Percentiles rank a stretch among this genome's conserved stretches.
Conservation (phyloP, 192 early-diverging fungal species). For the Coemansia nantahalensis region DNA sequence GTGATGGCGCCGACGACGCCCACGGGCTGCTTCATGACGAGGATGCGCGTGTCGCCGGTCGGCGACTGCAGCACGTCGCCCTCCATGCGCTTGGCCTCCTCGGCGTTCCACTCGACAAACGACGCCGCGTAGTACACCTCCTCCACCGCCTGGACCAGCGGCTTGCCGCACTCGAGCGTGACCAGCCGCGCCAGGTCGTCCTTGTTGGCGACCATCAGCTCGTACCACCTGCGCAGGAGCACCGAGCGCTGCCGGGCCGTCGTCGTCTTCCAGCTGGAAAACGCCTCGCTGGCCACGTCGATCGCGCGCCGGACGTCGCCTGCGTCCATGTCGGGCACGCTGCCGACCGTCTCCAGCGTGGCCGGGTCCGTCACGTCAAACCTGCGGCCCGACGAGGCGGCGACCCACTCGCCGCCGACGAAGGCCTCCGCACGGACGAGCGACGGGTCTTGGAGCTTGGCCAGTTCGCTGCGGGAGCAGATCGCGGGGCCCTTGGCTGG, state of each 20-base stretch:
- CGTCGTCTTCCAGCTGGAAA: constrained; percentile 59
- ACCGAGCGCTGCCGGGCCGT: constrained; percentile 63
- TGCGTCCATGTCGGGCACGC: constrained; percentile 64
- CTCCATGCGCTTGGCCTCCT: constrained; percentile 74
- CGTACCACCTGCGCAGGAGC: constrained; percentile 63
- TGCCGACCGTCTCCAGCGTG: constrained; percentile 58
- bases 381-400: constrained; percentile 36
- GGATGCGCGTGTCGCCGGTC: constrained; percentile 52
- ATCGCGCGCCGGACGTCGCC: constrained; percentile 60
- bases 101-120: constrained; percentile 83
- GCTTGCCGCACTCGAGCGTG: constrained; percentile 85
- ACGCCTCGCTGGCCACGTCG: constrained; percentile 57
- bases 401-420: constrained; percentile 61
- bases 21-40: constrained; percentile 74
- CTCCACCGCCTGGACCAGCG: constrained; percentile 55
- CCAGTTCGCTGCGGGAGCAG: constrained; percentile 22
- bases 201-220: constrained; percentile 62
- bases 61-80: constrained; percentile 76
- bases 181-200: constrained; percentile 76
- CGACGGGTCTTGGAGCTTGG: constrained; percentile 60
- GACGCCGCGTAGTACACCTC: constrained; percentile 64
- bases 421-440: constrained; percentile 58
- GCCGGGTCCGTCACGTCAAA: constrained; percentile 67
- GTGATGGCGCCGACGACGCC: constrained; percentile 73
- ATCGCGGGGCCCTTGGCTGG: constrained; percentile 5